Evolutionary conservation across 164 flowering plant species (phyloP), one percentile per base, ranked within the genome.

Genomic region (Houttuynia cordata): DNA sequence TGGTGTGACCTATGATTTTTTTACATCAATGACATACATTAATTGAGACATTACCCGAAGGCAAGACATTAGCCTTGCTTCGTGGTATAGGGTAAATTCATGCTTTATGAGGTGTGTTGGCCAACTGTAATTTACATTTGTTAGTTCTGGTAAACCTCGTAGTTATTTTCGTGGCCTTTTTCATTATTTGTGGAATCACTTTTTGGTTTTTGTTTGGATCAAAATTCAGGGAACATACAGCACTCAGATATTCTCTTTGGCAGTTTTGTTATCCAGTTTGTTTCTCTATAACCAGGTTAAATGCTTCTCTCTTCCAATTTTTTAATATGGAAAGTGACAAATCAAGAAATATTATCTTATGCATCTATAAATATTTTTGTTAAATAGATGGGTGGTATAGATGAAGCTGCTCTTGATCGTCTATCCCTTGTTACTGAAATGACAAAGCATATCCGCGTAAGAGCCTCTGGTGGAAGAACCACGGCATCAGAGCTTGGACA

Each of bases 371-470:
- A 63, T 45, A 19, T 17, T 24, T 66, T 23, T 60, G 34, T 24
- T 53, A 52, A 54, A 64, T 69, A 94, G 97, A 88, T 94, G 97
- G 99, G 99, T 60, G 96, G 96, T 56, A 94, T 94, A 51, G 99
- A 94, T 77, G 99, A 94, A 76, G 81, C 96, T 67, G 94, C 99
- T 49, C 79, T 94, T 57, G 99, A 94, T 78, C 96, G 97, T 58
- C 87, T 94, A 50, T 94, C 99, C 67, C 96, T 94, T 70, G 99
- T 94, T 52, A 94, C 99, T 45, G 92, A 94, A 80, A 86, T 94
- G 96, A 94, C 96, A 34, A 94, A 87, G 62, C 99, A 91, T 75
- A 94, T 94, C 61, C 97, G 97, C 60, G 96, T 94, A 49, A 84
- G 90, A 76, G 97, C 97, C 24, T 83, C 96, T 68, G 91, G 93